Conservation (phyloP, 768 basidiomycete species). For the Trametes villosa region DNA sequence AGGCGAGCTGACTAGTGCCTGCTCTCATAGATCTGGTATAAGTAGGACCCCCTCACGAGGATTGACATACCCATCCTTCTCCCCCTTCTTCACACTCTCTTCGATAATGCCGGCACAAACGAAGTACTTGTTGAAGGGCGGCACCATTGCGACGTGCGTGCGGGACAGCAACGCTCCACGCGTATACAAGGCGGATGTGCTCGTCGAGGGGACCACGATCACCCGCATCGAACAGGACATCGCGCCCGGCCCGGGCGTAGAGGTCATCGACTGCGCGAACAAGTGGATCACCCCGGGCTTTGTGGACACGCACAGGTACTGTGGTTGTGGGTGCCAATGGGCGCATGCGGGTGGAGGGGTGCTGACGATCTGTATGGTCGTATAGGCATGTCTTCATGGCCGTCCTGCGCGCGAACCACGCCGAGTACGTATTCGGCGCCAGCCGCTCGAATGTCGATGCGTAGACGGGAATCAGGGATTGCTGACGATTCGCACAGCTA, state of each 20-base stretch:
- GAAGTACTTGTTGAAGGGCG: constrained; percentile 32
- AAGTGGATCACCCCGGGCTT: constrained; percentile 39
- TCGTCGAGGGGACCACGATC: constrained; percentile 33
- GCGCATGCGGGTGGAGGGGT: not conserved
- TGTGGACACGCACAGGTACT: constrained; percentile 38
- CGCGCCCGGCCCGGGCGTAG: constrained; percentile 20
- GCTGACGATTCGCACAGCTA: constrained; percentile 26
- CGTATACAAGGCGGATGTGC: constrained; percentile 33
- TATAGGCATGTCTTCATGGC: constrained; percentile 36
- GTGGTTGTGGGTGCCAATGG: not conserved
- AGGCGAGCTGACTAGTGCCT: not conserved
- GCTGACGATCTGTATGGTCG: not conserved
- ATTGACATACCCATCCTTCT: not conserved
- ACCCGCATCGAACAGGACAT: constrained; percentile 29
- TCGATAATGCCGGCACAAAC: not conserved
- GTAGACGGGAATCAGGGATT: no score
- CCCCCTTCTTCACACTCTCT: not conserved
- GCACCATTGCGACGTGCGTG: constrained; percentile 31
- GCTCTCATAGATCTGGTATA: no score
- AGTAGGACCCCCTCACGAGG: not conserved
- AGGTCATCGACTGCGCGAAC: constrained; percentile 32
- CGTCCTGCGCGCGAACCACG: constrained; percentile 28
- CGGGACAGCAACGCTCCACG: constrained; percentile 19
- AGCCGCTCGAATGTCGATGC: no score
- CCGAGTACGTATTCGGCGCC: constrained; percentile 37